Percentiles rank a stretch among this genome's conserved stretches.
Conservation (phyloP, 2,329 filamentous ascomycete species). For the Phaeosphaeriaceae sp. region DNA sequence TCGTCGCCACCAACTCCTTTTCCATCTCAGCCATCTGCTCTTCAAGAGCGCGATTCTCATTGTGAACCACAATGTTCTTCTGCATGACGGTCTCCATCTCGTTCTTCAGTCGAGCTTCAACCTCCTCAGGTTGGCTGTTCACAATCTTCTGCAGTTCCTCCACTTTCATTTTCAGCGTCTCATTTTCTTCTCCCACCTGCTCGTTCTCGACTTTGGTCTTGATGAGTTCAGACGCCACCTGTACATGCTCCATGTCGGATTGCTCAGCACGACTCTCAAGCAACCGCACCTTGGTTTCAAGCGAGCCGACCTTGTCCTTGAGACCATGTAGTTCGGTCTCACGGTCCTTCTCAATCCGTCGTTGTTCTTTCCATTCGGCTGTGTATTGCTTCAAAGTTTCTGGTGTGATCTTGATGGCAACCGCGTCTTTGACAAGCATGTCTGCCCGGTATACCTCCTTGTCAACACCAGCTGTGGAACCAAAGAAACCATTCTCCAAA, state of each 20-base stretch:
- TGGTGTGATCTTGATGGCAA: conserved; percentile 82
- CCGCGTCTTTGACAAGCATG: conserved; percentile 90
- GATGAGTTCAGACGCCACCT: conserved; percentile 88
- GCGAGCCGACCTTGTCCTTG: conserved; percentile 60
- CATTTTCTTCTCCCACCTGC: conserved; percentile 86
- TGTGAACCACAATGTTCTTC: conserved; percentile 90
- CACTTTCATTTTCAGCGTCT: conserved; percentile 84
- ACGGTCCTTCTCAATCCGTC: conserved; percentile 78
- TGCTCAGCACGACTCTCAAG: conserved; percentile 89
- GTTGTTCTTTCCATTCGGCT: conserved; percentile 90
- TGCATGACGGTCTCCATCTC: conserved; percentile 94
- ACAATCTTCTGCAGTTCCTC: conserved; percentile 85
- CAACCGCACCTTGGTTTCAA: conserved; percentile 78
- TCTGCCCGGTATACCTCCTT: conserved; percentile 97
- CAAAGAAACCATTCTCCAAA: conserved; percentile 96
- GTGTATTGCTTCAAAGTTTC: conserved; percentile 83
- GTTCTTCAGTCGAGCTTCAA: conserved; percentile 79
- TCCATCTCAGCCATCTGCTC: conserved; percentile 92
- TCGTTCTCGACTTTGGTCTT: conserved; percentile 94
- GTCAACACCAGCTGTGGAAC: conserved; percentile 85
- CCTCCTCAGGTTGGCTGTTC: conserved; percentile 85
- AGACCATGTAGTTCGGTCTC: conserved; percentile 82
- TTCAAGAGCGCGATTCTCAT: conserved; percentile 87
- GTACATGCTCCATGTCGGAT: conserved; percentile 88
- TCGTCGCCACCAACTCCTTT: conserved; percentile 87